Percentiles rank a stretch among this genome's conserved stretches.
Conservation (phyloP, 306 rosid genomes). For the Hippophae gyantsensis region DNA sequence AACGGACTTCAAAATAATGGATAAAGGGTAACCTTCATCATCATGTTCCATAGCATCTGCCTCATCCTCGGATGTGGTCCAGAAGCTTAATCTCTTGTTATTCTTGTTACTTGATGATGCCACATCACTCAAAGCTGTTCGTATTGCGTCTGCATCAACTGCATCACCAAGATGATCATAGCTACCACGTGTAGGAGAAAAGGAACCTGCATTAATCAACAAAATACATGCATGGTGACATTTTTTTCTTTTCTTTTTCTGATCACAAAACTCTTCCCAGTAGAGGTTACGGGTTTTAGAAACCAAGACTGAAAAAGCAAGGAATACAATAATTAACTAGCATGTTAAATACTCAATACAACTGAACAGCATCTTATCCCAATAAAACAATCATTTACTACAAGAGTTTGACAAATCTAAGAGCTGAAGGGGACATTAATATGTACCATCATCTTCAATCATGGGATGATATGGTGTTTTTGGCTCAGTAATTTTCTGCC, state of each 20-base stretch:
- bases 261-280: no score
- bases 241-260: not conserved
- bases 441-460: constrained; percentile 77
- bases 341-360: no score
- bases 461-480: constrained; percentile 96
- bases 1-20: not conserved
- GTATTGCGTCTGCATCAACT: constrained; percentile 65
- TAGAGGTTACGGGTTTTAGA: no score
- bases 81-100: constrained; percentile 42
- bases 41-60: constrained; percentile 73
- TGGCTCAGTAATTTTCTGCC: constrained; percentile 98
- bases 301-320: no score
- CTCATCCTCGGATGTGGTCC: constrained; percentile 98
- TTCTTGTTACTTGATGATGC: constrained; percentile 63
- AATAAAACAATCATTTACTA: no score
- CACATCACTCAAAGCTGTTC: constrained; percentile 67
- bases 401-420: no score
- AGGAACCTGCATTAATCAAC: constrained; percentile 48
- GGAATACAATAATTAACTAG: no score
- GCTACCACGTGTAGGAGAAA: constrained; percentile 56
- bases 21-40: constrained; percentile 51
- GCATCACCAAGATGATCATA: constrained; percentile 54
- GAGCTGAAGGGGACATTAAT: no score
- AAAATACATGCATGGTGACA: constrained; percentile 12
- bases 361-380: no score